Evolutionary conservation across 2,329 filamentous ascomycete species (phyloP).

Genomic region (Claviceps purpurea): DNA sequence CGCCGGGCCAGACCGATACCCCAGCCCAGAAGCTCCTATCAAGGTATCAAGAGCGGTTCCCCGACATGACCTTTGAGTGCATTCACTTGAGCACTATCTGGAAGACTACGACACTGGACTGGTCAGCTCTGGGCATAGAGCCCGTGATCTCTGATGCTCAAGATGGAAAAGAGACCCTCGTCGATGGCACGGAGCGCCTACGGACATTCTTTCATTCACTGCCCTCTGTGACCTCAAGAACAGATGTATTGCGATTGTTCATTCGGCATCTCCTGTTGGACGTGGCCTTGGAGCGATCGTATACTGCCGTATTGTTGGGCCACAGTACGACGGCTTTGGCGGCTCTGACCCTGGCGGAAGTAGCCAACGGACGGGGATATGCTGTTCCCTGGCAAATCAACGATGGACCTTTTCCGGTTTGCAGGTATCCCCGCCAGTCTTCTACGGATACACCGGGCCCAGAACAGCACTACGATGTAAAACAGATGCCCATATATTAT

Average conservation of each 20-base stretch:
- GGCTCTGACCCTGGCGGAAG: constrained; percentile 71
- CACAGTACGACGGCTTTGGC: constrained; percentile 81
- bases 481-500: constrained; percentile 46
- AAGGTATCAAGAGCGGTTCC: constrained; percentile 46
- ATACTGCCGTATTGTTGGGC: constrained; percentile 64
- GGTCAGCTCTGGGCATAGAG: constrained; percentile 27
- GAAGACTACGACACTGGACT: constrained; percentile 36
- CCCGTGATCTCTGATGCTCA: constrained; percentile 3
- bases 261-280: constrained; percentile 58
- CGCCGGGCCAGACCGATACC: constrained; percentile 9
- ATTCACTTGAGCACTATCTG: constrained; percentile 53
- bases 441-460: constrained; percentile 10
- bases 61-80: constrained; percentile 49
- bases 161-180: neutral
- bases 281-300: constrained; percentile 44
- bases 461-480: constrained; percentile 9
- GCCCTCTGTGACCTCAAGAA: constrained; percentile 59
- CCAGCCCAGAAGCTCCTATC: constrained; percentile 32
- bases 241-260: constrained; percentile 60
- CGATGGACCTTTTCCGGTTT: constrained; percentile 46
- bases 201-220: constrained; percentile 44
- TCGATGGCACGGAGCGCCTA: constrained; percentile 30
- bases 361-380: constrained; percentile 81
- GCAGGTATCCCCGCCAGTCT: constrained; percentile 13
- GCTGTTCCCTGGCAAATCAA: constrained; percentile 69